phyloP scores from a whole-genome alignment of 2,329 filamentous ascomycete genomes.

The Alternaria tenuissima region DNA sequence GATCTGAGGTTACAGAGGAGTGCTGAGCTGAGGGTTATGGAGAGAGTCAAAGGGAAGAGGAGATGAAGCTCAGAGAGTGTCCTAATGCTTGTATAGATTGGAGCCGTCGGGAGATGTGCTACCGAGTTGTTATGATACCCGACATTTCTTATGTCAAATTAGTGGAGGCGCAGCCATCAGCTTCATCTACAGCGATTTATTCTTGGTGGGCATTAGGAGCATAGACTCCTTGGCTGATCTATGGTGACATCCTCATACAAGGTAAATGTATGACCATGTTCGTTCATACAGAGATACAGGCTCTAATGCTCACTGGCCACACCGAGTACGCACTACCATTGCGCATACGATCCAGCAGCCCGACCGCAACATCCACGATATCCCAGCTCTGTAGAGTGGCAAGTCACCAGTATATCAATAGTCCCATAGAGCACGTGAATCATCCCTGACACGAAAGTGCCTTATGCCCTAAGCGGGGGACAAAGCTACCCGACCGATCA shows the following conservation, averaged over 20 bases:
- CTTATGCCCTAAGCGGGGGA: not conserved
- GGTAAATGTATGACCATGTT: not conserved
- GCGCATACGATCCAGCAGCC: not conserved
- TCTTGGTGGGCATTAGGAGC: not conserved
- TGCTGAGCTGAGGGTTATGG: slow-evolving; percentile 56
- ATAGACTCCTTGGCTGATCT: not conserved
- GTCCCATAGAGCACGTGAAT: not conserved
- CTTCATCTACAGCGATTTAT: not conserved
- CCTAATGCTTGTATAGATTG: not conserved
- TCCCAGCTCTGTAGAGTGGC: not conserved
- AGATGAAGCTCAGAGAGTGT: slow-evolving; percentile 7
- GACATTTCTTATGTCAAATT: slow-evolving; percentile 15
- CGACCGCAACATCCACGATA: not conserved
- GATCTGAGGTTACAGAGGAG: slow-evolving; percentile 55
- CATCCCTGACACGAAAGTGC: not conserved
- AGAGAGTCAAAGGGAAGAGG: slow-evolving; percentile 51
- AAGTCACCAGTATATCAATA: not conserved
- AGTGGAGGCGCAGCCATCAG: not conserved
- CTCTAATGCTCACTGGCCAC: not conserved
- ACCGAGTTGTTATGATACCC: slow-evolving; percentile 14
- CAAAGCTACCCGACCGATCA: slow-evolving; percentile 2
- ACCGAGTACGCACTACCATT: not conserved
- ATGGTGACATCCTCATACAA: not conserved
- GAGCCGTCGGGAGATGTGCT: not conserved
- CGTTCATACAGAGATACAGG: not conserved